Conservation (phyloP, 768 basidiomycete genomes). For the Dioszegia aurantiaca region DNA sequence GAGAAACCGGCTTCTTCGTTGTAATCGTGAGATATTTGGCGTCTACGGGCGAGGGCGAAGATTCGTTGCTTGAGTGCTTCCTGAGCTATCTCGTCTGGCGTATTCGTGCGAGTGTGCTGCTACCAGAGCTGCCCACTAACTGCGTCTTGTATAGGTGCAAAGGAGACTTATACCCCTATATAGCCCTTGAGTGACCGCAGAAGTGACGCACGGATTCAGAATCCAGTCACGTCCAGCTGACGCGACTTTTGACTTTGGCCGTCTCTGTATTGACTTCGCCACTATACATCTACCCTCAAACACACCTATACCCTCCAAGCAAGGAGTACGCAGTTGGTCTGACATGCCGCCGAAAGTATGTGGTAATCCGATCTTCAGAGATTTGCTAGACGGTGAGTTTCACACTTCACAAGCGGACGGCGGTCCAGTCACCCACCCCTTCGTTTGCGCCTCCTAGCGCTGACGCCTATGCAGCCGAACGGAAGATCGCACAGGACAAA, state of each 20-base stretch:
- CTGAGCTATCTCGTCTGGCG: neutral
- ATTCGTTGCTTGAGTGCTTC: too few relatives aligned
- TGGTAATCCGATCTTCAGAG: slow-evolving; percentile 46
- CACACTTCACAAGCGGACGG: too few relatives aligned
- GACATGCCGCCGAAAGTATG: slow-evolving; percentile 33
- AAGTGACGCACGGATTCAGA: slow-evolving; percentile 9
- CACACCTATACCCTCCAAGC: neutral
- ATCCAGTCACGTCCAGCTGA: neutral
- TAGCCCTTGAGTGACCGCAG: too few relatives aligned
- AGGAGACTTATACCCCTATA: too few relatives aligned
- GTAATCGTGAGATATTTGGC: too few relatives aligned
- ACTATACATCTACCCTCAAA: neutral
- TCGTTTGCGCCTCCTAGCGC: neutral
- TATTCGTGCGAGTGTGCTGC: neutral
- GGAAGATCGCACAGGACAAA: slow-evolving; percentile 30
- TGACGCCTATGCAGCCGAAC: slow-evolving; percentile 34
- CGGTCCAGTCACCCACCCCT: neutral
- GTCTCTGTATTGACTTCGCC: neutral
- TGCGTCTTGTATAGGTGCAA: neutral
- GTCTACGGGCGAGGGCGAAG: too few relatives aligned
- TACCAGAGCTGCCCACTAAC: slow-evolving; percentile 1
- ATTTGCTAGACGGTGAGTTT: slow-evolving; percentile 45
- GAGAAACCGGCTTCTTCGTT: neutral
- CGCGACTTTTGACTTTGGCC: slow-evolving; percentile 13
- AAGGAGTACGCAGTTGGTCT: neutral